phyloP scores from a whole-genome alignment of 2,329 filamentous ascomycete genomes.

The Hypoxylon sp. region DNA sequence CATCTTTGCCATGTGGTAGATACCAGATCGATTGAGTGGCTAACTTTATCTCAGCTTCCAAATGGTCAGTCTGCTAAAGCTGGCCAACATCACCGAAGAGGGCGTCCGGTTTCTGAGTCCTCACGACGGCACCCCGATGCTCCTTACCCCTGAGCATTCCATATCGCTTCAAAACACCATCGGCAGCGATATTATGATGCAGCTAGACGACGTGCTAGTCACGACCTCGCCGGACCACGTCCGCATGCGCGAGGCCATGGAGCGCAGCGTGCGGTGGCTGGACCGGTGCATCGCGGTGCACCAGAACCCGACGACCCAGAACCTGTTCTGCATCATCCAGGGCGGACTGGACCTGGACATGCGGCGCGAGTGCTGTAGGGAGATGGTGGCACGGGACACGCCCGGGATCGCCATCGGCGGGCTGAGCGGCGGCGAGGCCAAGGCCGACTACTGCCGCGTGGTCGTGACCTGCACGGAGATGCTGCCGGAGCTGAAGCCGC shows the following conservation, averaged over 20 bases:
- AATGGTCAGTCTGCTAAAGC: constrained; percentile 95
- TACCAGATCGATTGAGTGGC: constrained; percentile 8
- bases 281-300: constrained; percentile 95
- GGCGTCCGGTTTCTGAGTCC: constrained; percentile 96
- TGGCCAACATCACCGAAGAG: constrained; percentile 94
- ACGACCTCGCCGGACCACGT: constrained; percentile 91
- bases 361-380: constrained; percentile 81
- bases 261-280: constrained; percentile 93
- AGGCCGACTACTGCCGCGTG: constrained; percentile 90
- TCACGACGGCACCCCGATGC: constrained; percentile 94
- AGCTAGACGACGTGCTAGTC: constrained; percentile 96
- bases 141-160: constrained; percentile 96
- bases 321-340: constrained; percentile 98
- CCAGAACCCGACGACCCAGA: constrained; percentile 83
- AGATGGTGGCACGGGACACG: constrained; percentile 91
- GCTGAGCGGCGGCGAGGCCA: constrained; percentile 93
- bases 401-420: constrained; percentile 97
- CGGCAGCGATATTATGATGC: constrained; percentile 99
- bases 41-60: constrained; percentile 77
- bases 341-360: constrained; percentile 91
- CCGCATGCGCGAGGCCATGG: constrained; percentile 94
- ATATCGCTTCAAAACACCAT: constrained; percentile 97
- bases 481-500: constrained; percentile 90
- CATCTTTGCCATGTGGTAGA: constrained; percentile 12
- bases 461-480: constrained; percentile 86